A percentile compares a stretch with the other conserved stretches of the same genome.
Evolutionary conservation across 2,329 filamentous ascomycete species (phyloP).

Genomic region (Chaetomiaceae sp.): DNA sequence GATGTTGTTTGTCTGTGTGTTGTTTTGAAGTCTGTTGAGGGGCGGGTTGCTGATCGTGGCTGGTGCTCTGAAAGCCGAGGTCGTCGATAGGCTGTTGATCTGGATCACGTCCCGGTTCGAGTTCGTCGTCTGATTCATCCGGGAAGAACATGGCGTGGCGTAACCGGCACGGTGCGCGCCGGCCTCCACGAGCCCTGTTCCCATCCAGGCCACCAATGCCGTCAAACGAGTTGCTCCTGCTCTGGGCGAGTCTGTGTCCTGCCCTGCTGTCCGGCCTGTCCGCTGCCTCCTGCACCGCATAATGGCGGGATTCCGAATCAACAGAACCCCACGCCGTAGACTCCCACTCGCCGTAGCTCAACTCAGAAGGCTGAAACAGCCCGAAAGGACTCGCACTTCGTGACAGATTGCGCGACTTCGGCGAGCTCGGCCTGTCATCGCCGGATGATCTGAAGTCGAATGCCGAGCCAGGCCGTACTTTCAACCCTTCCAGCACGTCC

Average conservation of each 20-base stretch:
- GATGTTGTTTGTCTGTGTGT: background rate
- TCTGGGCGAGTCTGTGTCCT: background rate
- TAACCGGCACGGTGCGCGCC: background rate
- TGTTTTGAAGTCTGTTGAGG: background rate
- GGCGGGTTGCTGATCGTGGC: background rate
- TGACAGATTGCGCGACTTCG: constrained; percentile 21
- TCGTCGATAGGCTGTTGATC: background rate
- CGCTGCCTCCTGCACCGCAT: background rate
- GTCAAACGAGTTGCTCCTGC: background rate
- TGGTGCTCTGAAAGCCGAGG: background rate
- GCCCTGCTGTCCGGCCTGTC: background rate
- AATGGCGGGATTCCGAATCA: background rate
- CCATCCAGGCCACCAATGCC: background rate
- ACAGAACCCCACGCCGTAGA: background rate
- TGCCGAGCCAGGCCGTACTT: constrained; percentile 13
- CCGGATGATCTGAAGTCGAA: constrained; percentile 2
- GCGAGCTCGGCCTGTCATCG: constrained; percentile 18
- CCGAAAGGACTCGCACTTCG: constrained; percentile 7
- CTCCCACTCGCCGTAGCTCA: constrained; percentile 5
- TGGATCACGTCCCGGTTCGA: background rate
- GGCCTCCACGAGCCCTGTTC: background rate
- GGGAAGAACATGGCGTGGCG: constrained; percentile 7
- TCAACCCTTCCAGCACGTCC: constrained; percentile 11
- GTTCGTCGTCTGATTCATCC: background rate
- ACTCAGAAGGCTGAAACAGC: constrained; percentile 3